Conservation (phyloP, 177 flowering plant species). For the Vitis hybrid region DNA sequence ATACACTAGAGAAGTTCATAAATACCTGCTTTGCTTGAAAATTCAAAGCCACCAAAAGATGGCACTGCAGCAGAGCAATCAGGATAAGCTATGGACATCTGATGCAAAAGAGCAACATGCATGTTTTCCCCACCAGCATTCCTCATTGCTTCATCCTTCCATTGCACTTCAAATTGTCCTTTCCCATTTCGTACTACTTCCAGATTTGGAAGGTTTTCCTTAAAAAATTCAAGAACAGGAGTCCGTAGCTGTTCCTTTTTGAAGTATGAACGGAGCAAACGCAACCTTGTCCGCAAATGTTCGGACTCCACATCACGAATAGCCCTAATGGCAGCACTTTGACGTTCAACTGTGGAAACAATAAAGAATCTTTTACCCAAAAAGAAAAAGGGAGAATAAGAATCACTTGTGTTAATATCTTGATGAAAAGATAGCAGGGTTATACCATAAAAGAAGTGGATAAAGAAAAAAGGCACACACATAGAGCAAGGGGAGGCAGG, state of each 20-base stretch:
- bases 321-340: constrained; percentile 58
- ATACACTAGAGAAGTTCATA: constrained; percentile 5
- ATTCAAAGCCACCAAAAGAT: constrained; percentile 42
- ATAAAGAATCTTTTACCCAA: too few species aligned
- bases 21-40: constrained; percentile 54
- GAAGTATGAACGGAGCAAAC: constrained; percentile 58
- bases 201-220: constrained; percentile 66
- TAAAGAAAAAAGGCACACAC: too few species aligned
- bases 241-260: constrained; percentile 55
- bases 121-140: constrained; percentile 37
- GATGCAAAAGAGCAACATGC: constrained; percentile 48
- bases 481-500: too few species aligned
- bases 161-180: constrained; percentile 48
- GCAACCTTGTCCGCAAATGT: constrained; percentile 49
- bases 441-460: too few species aligned
- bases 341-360: constrained; percentile 38
- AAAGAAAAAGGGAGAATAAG: too few species aligned
- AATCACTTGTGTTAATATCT: too few species aligned
- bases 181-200: constrained; percentile 32
- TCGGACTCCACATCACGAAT: constrained; percentile 69
- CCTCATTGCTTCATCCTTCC: constrained; percentile 41
- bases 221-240: constrained; percentile 54
- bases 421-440: too few species aligned
- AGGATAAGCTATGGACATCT: constrained; percentile 47
- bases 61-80: constrained; percentile 33